A percentile compares a stretch with the other conserved stretches of the same genome.
Conservation (phyloP, 2,329 filamentous ascomycete genomes). For the Aureobasidium lini region DNA sequence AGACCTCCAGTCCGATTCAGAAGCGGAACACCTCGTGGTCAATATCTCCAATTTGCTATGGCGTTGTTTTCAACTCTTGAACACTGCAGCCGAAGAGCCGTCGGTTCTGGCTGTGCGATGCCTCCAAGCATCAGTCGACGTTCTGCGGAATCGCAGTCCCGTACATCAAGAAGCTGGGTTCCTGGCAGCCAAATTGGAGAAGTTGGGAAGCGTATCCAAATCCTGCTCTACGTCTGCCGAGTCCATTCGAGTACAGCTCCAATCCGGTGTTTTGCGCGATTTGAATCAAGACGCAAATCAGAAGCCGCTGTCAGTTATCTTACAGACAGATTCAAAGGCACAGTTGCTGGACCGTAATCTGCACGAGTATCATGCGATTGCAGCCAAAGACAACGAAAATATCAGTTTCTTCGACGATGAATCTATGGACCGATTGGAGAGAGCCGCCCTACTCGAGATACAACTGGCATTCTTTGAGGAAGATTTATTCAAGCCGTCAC, state of each 20-base stretch:
- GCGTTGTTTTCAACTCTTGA: slow-evolving; percentile 33
- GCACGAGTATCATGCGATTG: background rate
- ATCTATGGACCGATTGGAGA: slow-evolving; percentile 22
- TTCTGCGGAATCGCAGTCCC: slow-evolving; percentile 47
- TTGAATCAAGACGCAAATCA: background rate
- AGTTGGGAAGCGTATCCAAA: slow-evolving; percentile 46
- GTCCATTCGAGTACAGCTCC: background rate
- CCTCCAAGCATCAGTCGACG: slow-evolving; percentile 43
- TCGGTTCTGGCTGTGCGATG: background rate
- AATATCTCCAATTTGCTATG: slow-evolving; percentile 69
- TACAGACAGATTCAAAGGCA: background rate
- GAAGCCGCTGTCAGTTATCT: background rate
- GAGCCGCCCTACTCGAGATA: slow-evolving; percentile 36
- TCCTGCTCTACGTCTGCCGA: background rate
- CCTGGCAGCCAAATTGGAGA: slow-evolving; percentile 57
- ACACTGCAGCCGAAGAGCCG: background rate
- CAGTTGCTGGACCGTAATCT: background rate
- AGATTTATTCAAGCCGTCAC: slow-evolving; percentile 4
- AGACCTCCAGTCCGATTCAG: background rate
- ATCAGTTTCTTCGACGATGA: slow-evolving; percentile 27
- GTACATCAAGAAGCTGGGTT: slow-evolving; percentile 54
- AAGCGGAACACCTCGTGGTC: slow-evolving; percentile 28
- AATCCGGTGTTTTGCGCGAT: background rate
- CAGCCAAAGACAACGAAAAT: background rate
- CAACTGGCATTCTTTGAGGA: slow-evolving; percentile 27